These are phyloP conservation scores for Podospora pseudopauciseta DNA, from an alignment of 495 filamentous ascomycete species.

Conservation along the genomic window DNA sequence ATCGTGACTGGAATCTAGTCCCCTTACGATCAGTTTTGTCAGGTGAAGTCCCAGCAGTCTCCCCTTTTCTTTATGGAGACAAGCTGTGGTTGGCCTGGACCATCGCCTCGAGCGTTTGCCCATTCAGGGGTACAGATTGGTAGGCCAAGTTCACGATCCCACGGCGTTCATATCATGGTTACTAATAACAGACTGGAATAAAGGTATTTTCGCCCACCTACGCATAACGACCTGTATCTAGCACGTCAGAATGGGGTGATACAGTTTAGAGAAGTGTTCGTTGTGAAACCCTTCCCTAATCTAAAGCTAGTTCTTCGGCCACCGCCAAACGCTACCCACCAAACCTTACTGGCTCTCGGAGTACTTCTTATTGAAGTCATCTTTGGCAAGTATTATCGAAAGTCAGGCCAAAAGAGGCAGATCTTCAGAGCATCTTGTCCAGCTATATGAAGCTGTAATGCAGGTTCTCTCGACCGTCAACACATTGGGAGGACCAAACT, in stretches of 20 bases:
- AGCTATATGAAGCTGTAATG: not conserved
- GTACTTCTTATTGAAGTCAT: constrained; percentile 5
- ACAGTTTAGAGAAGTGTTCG: not conserved
- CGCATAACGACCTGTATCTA: not conserved
- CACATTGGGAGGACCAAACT: not conserved
- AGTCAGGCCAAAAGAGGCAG: not conserved
- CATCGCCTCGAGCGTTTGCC: not conserved
- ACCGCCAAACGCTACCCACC: not conserved
- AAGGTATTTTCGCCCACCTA: not conserved
- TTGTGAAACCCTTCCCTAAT: not conserved
- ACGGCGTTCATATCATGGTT: too few relatives aligned
- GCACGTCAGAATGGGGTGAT: not conserved
- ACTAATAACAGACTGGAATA: too few relatives aligned
- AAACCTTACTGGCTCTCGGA: not conserved
- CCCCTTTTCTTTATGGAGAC: not conserved
- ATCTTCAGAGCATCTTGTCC: not conserved
- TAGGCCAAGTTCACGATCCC: too few relatives aligned
- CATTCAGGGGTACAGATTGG: not conserved
- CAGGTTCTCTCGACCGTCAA: not conserved
- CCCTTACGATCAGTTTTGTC: not conserved
- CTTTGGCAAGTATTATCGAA: not conserved
- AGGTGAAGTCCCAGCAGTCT: not conserved
- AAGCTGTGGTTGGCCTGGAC: constrained; percentile 4
- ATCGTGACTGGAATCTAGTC: not conserved
- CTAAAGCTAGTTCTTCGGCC: too few relatives aligned